A percentile compares a stretch with the other conserved stretches of the same genome.
phyloP scores from a whole-genome alignment of 495 filamentous ascomycete species.

The Aeminium ludgeri region DNA sequence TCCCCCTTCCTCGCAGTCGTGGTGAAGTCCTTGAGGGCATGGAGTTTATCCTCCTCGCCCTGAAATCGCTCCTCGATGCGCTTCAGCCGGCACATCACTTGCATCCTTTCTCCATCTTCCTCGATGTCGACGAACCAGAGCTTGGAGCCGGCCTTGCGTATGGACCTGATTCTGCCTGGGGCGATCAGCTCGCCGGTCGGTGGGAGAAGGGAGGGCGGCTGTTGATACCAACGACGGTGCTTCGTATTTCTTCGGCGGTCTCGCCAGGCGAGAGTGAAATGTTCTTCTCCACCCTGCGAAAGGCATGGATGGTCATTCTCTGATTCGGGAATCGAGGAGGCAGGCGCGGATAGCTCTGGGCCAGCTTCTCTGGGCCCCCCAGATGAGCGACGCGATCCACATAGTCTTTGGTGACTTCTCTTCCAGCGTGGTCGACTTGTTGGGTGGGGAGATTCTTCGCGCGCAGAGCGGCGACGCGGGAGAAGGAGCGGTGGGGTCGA shows the following conservation, averaged over 20 bases:
- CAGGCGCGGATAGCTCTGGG: conserved; percentile 9
- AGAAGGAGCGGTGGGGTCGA: neutral
- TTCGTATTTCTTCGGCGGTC: neutral
- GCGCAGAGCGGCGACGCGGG: neutral
- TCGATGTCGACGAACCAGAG: conserved; percentile 73
- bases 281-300: neutral
- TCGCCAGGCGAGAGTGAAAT: neutral
- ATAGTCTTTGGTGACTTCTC: conserved; percentile 10
- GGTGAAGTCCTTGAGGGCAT: conserved; percentile 42
- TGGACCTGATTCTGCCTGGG: conserved; percentile 46
- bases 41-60: conserved; percentile 20
- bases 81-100: conserved; percentile 53
- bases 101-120: conserved; percentile 45
- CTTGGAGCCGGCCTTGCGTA: conserved; percentile 44
- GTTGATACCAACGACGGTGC: conserved; percentile 1
- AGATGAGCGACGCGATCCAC: conserved; percentile 10
- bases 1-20: conserved; percentile 53
- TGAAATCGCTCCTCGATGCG: conserved; percentile 39
- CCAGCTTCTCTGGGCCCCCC: neutral
- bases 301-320: neutral
- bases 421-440: neutral
- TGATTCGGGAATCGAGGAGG: too few species aligned
- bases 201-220: neutral
- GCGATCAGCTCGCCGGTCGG: conserved; percentile 14
- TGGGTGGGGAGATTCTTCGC: neutral